These are phyloP conservation scores for Apophysomyces sp. DNA, from an alignment of 371 early-diverging fungal genomes.

Conservation along the genomic window DNA sequence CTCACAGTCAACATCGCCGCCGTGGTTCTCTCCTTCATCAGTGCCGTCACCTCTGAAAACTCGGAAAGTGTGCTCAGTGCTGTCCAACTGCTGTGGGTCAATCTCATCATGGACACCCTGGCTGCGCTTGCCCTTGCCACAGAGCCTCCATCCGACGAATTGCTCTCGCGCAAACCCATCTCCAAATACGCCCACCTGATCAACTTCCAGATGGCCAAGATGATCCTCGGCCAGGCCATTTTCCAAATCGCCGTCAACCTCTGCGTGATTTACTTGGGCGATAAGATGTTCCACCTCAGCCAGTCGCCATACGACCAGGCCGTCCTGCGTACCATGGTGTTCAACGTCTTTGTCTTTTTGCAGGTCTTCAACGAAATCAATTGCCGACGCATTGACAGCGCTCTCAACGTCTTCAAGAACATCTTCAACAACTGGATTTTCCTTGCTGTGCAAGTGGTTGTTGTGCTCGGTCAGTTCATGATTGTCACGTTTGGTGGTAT, in stretches of 20 bases:
- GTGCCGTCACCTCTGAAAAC: slow-evolving; percentile 85
- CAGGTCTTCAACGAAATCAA: slow-evolving; percentile 95
- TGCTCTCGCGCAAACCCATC: slow-evolving; percentile 82
- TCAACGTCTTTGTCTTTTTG: slow-evolving; percentile 94
- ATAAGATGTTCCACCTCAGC: slow-evolving; percentile 63
- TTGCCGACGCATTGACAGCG: slow-evolving; percentile 75
- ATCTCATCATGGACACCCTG: slow-evolving; percentile 96
- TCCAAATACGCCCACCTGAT: slow-evolving; percentile 81
- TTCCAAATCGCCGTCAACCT: slow-evolving; percentile 80
- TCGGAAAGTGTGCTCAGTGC: slow-evolving; percentile 96
- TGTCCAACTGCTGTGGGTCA: slow-evolving; percentile 98
- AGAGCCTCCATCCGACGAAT: slow-evolving; percentile 90
- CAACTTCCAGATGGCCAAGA: slow-evolving; percentile 86
- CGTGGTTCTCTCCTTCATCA: slow-evolving; percentile 86
- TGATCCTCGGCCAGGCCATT: slow-evolving; percentile 86
- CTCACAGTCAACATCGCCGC: slow-evolving; percentile 93
- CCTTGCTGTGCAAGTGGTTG: slow-evolving; percentile 67
- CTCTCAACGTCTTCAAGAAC: slow-evolving; percentile 83
- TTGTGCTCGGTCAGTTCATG: slow-evolving; percentile 71
- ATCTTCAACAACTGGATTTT: slow-evolving; percentile 80
- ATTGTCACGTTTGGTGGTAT: slow-evolving; percentile 90
- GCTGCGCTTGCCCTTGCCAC: slow-evolving; percentile 98
- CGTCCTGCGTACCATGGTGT: slow-evolving; percentile 80
- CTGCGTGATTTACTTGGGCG: slow-evolving; percentile 59
- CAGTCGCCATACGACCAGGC: slow-evolving; percentile 35